Conservation (phyloP, 345 rosid species). For the Brassica rapa region DNA sequence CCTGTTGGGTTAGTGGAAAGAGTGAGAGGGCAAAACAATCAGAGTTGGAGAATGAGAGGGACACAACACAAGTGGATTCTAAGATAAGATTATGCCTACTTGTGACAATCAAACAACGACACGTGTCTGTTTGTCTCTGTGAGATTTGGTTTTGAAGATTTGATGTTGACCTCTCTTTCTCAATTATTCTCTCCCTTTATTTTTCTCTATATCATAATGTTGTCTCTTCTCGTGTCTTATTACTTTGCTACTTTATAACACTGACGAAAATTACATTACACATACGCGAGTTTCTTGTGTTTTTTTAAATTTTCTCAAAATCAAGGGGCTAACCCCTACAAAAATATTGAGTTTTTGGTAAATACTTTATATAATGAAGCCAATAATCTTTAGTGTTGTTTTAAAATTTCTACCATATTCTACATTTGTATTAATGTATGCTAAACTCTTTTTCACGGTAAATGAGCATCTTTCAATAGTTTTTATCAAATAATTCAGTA, state of each 20-base stretch:
- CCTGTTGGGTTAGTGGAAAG: constrained; percentile 33
- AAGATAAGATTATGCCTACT: constrained; percentile 41
- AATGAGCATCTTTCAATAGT: no score
- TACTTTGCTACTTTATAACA: constrained; percentile 10
- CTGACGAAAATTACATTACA: not conserved
- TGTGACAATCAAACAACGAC: constrained; percentile 30
- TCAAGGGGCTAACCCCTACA: no score
- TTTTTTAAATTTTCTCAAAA: no score
- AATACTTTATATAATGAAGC: no score
- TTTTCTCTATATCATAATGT: constrained; percentile 19
- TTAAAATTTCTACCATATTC: no score
- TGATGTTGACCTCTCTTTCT: constrained; percentile 40
- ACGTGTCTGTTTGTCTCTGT: constrained; percentile 37
- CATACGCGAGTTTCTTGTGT: not conserved
- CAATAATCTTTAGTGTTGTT: no score
- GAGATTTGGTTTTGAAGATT: constrained; percentile 42
- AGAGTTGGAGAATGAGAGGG: constrained; percentile 32
- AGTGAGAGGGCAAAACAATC: constrained; percentile 30
- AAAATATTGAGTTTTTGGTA: no score
- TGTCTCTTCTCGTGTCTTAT: constrained; percentile 25
- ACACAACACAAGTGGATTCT: constrained; percentile 34
- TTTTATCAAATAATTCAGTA: no score
- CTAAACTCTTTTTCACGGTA: no score
- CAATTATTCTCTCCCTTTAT: constrained; percentile 33
- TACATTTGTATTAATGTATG: no score